Base-by-base conservation (phyloP, 257 asterid genomes). In the Nicotiana sylvestris region DNA sequence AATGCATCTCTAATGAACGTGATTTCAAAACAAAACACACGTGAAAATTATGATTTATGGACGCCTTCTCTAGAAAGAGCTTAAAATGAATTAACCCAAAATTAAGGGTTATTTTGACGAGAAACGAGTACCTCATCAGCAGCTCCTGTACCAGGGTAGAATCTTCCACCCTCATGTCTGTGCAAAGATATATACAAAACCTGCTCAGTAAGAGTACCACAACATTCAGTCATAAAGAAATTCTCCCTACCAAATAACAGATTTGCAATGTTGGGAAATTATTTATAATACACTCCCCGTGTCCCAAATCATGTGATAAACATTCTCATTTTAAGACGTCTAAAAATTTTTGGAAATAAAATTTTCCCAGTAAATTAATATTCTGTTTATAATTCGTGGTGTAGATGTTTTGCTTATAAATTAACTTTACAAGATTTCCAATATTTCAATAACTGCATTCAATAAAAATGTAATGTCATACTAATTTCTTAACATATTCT, bases 111-210 rank as follows among this genome's bases (percentile, higher is more conserved):
- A 53, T 21, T 46, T 27, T 25, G 18, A 74, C 25, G 12, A 39
- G 33, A 79, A 81, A 61, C 13, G 77, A 82, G 32, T 88, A 96
- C 98, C 98, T 96, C 97, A 87, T 87, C 81, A 69, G 97, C 98
- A 85, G 99, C 95, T 87, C 99, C 99, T 64, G 99, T 93, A 82
- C 99, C 98, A 76, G 99, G 99, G 86, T 96, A 96, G 82, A 96
- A 96, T 85, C 86, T 90, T 62, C 99, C 99, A 86, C 91, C 96
- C 90, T 96, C 97, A 64, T 96, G 96, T 87, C 98, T 92, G 82
- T 96, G 99, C 88, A 96, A 81, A n/a, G 99, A 96, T 85, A 96
- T 81, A 85, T 96, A 94, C 90, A 96, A 85, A 86, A 96, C 99
- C 99, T 96, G 86, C 65, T 76, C 80, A 51, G 17, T 51, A 76